Evolutionary conservation across 1,139 yeast genomes (phyloP).

Genomic region (Suhomyces coccinellae): DNA sequence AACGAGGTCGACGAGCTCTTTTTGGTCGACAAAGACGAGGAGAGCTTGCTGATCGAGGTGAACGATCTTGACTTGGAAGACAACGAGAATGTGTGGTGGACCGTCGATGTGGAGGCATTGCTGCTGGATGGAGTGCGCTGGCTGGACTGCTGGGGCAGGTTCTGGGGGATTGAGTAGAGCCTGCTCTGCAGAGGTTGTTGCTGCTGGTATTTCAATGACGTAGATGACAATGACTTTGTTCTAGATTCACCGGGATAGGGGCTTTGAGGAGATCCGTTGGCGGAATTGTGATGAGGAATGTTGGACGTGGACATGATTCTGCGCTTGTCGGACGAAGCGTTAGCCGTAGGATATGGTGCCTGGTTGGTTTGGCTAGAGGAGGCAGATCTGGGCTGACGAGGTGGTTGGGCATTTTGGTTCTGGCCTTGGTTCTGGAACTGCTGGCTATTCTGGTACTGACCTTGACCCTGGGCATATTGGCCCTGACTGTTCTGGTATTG

Average conservation of each 20-base stretch:
- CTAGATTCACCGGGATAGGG: slow-evolving; percentile 12
- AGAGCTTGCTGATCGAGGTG: slow-evolving; percentile 43
- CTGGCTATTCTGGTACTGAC: neutral
- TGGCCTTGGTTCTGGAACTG: slow-evolving; percentile 1
- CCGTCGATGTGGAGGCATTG: slow-evolving; percentile 24
- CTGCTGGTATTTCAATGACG: slow-evolving; percentile 15
- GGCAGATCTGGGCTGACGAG: neutral
- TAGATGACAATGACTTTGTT: slow-evolving; percentile 19
- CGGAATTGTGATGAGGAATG: slow-evolving; percentile 10
- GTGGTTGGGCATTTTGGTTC: no score
- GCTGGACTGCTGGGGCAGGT: slow-evolving; percentile 10
- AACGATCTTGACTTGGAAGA: slow-evolving; percentile 47
- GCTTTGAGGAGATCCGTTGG: neutral
- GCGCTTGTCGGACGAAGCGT: slow-evolving; percentile 11
- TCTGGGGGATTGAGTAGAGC: slow-evolving; percentile 11
- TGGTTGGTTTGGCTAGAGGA: no score
- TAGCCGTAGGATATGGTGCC: neutral
- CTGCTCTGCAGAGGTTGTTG: slow-evolving; percentile 11
- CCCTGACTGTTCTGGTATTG: neutral
- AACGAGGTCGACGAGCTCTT: slow-evolving; percentile 39
- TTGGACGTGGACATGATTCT: slow-evolving; percentile 18
- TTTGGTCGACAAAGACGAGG: slow-evolving; percentile 42
- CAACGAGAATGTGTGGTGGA: slow-evolving; percentile 40
- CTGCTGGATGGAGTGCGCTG: slow-evolving; percentile 21
- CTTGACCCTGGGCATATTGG: neutral